phyloP scores from a whole-genome alignment of 2,329 filamentous ascomycete species.

The Colletotrichum euphorbiae region DNA sequence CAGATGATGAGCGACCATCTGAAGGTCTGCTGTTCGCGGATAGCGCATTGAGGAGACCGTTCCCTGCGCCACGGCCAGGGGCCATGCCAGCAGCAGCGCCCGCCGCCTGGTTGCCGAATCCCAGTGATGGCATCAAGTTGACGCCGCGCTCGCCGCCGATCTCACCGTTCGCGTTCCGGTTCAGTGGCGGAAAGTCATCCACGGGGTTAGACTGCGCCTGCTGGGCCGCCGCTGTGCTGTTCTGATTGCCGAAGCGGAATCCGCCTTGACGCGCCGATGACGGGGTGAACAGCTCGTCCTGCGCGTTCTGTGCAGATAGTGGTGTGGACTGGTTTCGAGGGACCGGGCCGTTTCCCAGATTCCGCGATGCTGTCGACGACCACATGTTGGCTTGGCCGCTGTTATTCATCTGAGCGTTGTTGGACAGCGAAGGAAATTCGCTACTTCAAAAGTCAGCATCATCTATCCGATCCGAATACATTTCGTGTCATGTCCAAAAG shows the following conservation, averaged over 20 bases:
- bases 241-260: constrained; percentile 66
- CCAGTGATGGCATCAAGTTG: constrained; percentile 64
- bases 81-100: constrained; percentile 47
- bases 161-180: constrained; percentile 67
- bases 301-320: constrained; percentile 61
- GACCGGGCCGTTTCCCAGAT: constrained; percentile 57
- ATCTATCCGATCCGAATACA: not conserved
- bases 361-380: constrained; percentile 63
- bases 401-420: constrained; percentile 66
- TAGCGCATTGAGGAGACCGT: constrained; percentile 73
- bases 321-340: constrained; percentile 65
- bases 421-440: constrained; percentile 75
- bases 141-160: constrained; percentile 66
- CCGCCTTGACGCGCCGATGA: constrained; percentile 60
- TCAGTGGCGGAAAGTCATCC: constrained; percentile 73
- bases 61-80: constrained; percentile 60
- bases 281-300: constrained; percentile 59
- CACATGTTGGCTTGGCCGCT: constrained; percentile 65
- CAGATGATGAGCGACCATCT: constrained; percentile 61
- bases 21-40: constrained; percentile 66
- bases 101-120: constrained; percentile 62
- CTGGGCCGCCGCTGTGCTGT: constrained; percentile 49
- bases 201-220: constrained; percentile 61
- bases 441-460: constrained; percentile 53
- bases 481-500: not conserved